Conservation (phyloP, 345 rosid species). For the Citrus reticulata region DNA sequence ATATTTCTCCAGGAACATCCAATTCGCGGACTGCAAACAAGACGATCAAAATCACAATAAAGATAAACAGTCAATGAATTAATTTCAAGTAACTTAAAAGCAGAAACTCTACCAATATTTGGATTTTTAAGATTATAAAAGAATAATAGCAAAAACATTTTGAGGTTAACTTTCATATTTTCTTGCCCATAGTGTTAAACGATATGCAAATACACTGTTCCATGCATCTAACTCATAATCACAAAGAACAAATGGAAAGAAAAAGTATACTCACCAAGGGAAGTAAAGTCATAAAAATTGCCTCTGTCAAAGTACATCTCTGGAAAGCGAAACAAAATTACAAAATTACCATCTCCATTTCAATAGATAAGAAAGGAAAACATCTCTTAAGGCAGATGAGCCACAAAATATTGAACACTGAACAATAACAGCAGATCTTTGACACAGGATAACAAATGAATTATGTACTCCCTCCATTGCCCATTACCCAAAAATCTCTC, state of each 20-base stretch:
- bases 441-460: not conserved
- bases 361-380: not conserved
- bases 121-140: not conserved
- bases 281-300: constrained; percentile 92
- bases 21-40: constrained; percentile 77
- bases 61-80: not conserved
- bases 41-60: constrained; percentile 11
- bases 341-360: not conserved
- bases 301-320: constrained; percentile 97
- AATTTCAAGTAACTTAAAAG: not conserved
- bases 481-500: not conserved
- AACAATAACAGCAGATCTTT: not conserved
- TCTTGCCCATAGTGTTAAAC: not conserved
- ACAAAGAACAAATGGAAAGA: constrained; percentile 8
- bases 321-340: constrained; percentile 30
- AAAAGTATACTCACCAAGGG: constrained; percentile 67
- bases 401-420: not conserved
- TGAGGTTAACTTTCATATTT: not conserved
- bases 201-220: not conserved
- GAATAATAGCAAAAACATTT: not conserved
- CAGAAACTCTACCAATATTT: not conserved
- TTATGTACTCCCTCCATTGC: not conserved
- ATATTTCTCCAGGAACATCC: constrained; percentile 96
- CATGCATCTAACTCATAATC: not conserved
- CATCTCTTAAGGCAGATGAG: not conserved